phyloP scores from a whole-genome alignment of 768 basidiomycete species.

The Tylopilus sp. region DNA sequence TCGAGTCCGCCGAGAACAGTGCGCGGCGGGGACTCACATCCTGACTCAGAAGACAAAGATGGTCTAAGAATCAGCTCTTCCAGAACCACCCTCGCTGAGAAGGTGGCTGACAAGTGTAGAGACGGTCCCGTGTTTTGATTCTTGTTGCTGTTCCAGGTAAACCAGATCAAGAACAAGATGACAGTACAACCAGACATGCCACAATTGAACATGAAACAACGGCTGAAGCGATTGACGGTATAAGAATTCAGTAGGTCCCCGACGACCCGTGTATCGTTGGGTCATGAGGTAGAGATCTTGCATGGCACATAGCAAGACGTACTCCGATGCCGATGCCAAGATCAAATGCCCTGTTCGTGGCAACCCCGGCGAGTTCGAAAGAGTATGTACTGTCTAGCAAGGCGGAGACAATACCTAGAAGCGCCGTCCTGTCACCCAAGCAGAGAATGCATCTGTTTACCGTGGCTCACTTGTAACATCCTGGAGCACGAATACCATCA shows the following conservation, averaged over 20 bases:
- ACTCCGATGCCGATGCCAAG: slow-evolving; percentile 31
- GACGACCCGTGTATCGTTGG: slow-evolving; percentile 13
- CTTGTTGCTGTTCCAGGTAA: slow-evolving; percentile 21
- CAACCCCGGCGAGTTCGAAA: slow-evolving; percentile 35
- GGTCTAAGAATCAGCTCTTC: too few species aligned
- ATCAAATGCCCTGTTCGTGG: slow-evolving; percentile 27
- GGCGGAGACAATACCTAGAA: slow-evolving; percentile 25
- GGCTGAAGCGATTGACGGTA: slow-evolving; percentile 22
- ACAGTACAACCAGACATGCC: slow-evolving; percentile 22
- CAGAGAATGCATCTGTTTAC: too few species aligned
- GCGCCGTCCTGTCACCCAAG: not conserved
- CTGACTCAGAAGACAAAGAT: too few species aligned
- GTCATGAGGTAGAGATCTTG: not conserved
- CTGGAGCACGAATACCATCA: slow-evolving; percentile 32
- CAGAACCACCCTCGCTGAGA: too few species aligned
- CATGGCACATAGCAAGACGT: not conserved
- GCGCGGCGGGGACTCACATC: too few species aligned
- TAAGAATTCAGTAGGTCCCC: slow-evolving; percentile 27
- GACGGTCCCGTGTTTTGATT: too few species aligned
- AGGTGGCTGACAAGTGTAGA: too few species aligned
- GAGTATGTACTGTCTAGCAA: slow-evolving; percentile 33
- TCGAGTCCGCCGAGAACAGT: too few species aligned
- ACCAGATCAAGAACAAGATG: slow-evolving; percentile 26
- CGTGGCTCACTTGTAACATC: slow-evolving; percentile 19
- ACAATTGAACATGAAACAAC: slow-evolving; percentile 29